Evolutionary conservation across 2,329 filamentous ascomycete species (phyloP), one percentile per base, ranked within the genome.

Genomic region (Aspergillus tanneri): DNA sequence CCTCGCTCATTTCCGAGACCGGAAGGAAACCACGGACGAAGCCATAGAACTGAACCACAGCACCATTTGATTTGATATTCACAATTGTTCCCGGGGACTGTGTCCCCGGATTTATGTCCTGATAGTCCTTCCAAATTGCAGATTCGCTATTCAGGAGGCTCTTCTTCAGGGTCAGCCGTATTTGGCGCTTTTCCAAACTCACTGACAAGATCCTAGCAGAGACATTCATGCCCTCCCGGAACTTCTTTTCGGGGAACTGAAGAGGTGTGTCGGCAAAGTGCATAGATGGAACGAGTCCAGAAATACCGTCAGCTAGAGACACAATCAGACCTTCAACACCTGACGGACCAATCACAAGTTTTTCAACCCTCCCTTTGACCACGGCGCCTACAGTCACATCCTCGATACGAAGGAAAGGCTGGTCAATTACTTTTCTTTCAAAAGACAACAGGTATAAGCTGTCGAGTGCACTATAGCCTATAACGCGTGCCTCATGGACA

Each of bases 1-100:
- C 90, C 67, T 99, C 93, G 66, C 93, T 97, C 93, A 99, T 99
- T 71, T 99, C 92, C 1, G 88, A 88, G 0, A 95, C 85, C 2
- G 93, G 93, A 46, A 99, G 78, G 74, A 95, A 99, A 7, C 87
- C 95, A 56, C 84, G 83, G 16, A 99, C 77, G 7, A 78, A 73
- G 14, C 90, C 90, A 62, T 95, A 99, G 71, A 97, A 99, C 65
- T 95, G 90, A 44, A 99, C 87, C 14, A 92, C 83, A 9, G 93
- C 93, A 50, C 93, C 93, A 44, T 83, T 83, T 3, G 81, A 72
- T 47, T 90, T 77, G 9, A 99, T 77, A 55, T 87, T 95, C 57
- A 95, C 80, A 55, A 99, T 86, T 0, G 90, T 96, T 49, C 92
- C 93, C 6, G 88, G 87, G 25, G 87, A 85, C 61, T 92, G 88